Base-by-base conservation (phyloP, 495 filamentous ascomycete species). In the Hypoxylon subgilvum region DNA sequence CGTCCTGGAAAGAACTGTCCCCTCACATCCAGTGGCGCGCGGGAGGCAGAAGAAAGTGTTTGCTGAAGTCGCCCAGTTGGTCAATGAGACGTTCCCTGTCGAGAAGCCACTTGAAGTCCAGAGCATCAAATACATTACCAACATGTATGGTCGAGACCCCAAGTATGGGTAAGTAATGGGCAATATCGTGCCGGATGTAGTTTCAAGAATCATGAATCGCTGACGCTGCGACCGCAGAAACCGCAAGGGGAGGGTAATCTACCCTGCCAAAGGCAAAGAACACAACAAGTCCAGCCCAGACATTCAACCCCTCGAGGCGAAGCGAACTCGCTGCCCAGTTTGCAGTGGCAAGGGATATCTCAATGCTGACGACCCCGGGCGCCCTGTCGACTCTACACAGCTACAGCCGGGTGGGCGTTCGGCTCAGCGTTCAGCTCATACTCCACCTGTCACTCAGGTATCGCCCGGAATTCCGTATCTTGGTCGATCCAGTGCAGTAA, bases 131-230 rank as follows among this genome's bases (percentile, higher is more conserved):
- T 63, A 63, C 18, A 44, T 63, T 1, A 53, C 44, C 1, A 49
- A 52, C 2, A 46, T 42, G 8, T 63, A 56, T 10, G 59, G 59
- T 3, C 27, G 8, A 4, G 47, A 48, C 31, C 31, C 57, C 1
- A 25, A 18, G 3, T 55, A 32, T 9, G 57, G 51, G 57, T 61
- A 61, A 51, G 57, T 44, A 32, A 31, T 38, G 10, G n/a, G 36
- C 1, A 6, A 30, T 18, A 23, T 6, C 6, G 4, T 6, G 1
- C n/a, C n/a, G 2, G 13, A 6, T 14, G 2, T 16, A 19, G n/a
- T 31, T 10, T 5, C 2, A 28, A 5, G 23, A 10, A n/a, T 13
- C 12, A 5, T 13, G 7, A 50, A 13, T 25, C 17, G 47, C 38
- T 61, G 22, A 61, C 43, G 6, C 9, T 3, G 16, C 10, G 3